These are phyloP conservation scores for Neofusicoccum umdonicola DNA, from an alignment of 2,329 filamentous ascomycete species.

Conservation along the genomic window DNA sequence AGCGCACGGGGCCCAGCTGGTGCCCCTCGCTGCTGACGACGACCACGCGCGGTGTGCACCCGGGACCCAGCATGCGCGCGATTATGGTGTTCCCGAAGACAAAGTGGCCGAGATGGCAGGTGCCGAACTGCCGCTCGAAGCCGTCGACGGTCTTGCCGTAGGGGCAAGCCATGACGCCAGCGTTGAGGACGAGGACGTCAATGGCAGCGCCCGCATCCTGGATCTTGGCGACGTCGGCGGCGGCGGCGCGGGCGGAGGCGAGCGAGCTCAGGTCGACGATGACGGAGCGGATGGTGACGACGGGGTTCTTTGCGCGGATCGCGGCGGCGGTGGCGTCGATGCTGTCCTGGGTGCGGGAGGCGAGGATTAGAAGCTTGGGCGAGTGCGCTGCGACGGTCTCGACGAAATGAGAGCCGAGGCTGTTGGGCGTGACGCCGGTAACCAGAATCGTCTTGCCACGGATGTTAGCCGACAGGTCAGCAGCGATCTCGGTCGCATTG, in stretches of 20 bases:
- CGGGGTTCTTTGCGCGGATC: slow-evolving; percentile 33
- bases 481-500: slow-evolving; percentile 21
- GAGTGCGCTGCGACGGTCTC: slow-evolving; percentile 28
- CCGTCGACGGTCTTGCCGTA: slow-evolving; percentile 37
- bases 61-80: slow-evolving; percentile 35
- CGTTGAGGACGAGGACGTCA: slow-evolving; percentile 46
- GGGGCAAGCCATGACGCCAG: slow-evolving; percentile 35
- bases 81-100: slow-evolving; percentile 45
- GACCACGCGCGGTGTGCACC: slow-evolving; percentile 28
- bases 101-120: slow-evolving; percentile 47
- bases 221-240: slow-evolving; percentile 28
- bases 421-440: slow-evolving; percentile 31
- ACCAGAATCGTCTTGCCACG: slow-evolving; percentile 8
- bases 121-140: slow-evolving; percentile 47
- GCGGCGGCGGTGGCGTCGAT: slow-evolving; percentile 38
- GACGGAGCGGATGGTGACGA: slow-evolving; percentile 32
- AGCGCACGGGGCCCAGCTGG: slow-evolving; percentile 19
- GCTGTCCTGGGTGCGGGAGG: slow-evolving; percentile 45
- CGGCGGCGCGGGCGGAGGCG: slow-evolving; percentile 34
- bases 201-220: slow-evolving; percentile 29
- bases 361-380: slow-evolving; percentile 30
- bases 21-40: slow-evolving; percentile 28
- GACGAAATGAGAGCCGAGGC: slow-evolving; percentile 30
- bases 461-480: background rate
- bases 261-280: slow-evolving; percentile 39